Conservation (phyloP, 2,329 filamentous ascomycete species). For the Pseudocercospora cruenta region DNA sequence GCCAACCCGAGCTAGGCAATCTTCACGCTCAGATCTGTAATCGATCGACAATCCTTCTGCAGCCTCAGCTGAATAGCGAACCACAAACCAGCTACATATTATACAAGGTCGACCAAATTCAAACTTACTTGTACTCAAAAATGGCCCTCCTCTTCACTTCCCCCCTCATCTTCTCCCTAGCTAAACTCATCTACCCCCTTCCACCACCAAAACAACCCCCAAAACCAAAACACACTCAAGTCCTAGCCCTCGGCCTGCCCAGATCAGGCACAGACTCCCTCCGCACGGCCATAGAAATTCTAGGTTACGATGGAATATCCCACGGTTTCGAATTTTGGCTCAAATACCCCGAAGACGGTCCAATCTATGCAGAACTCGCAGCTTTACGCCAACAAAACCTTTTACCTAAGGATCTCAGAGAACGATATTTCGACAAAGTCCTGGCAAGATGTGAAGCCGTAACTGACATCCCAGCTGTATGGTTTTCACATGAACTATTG, state of each 20-base stretch:
- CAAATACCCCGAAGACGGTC: neutral
- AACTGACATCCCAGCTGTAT: neutral
- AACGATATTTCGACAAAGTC: neutral
- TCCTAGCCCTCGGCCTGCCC: conserved; percentile 25
- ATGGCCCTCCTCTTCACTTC: neutral
- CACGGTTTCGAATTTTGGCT: neutral
- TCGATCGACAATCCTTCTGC: too few relatives aligned
- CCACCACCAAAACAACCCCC: neutral
- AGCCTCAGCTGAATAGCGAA: too few relatives aligned
- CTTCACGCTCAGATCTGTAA: too few relatives aligned
- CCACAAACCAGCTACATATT: too few relatives aligned
- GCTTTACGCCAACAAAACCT: neutral
- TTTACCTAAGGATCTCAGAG: neutral
- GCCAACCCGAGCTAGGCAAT: too few relatives aligned
- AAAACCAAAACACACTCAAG: conserved; percentile 5
- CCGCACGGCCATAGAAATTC: conserved; percentile 20
- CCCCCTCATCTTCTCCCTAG: neutral
- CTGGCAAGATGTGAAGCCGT: neutral
- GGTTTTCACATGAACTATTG: neutral
- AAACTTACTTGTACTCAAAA: neutral
- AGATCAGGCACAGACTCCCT: conserved; percentile 27
- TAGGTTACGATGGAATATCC: conserved; percentile 15
- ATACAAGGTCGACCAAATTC: too few relatives aligned
- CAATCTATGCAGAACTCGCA: neutral
- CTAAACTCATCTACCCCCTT: neutral